phyloP scores from a whole-genome alignment of 2,329 filamentous ascomycete genomes.

The Phialophora verrucosa region DNA sequence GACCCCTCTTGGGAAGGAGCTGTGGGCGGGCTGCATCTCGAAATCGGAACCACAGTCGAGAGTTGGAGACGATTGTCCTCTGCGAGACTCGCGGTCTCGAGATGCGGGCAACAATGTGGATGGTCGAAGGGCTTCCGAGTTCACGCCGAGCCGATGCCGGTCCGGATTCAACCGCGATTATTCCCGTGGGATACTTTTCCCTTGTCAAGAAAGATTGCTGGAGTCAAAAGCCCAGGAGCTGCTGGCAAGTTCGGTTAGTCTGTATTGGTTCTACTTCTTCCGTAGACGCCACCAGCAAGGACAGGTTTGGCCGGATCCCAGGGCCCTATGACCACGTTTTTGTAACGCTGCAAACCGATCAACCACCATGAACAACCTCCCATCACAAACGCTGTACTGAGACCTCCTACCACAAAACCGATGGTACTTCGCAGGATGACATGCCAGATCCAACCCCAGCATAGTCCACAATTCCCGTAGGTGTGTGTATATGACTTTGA shows the following conservation, averaged over 20 bases:
- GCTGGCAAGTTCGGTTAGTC: conserved; percentile 19
- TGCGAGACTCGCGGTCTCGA: background rate
- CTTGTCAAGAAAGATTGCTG: background rate
- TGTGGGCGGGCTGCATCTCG: conserved; percentile 2
- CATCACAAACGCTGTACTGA: conserved; percentile 78
- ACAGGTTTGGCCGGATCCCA: conserved; percentile 92
- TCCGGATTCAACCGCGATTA: background rate
- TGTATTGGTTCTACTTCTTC: conserved; percentile 35
- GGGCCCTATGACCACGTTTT: conserved; percentile 96
- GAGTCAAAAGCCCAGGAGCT: background rate
- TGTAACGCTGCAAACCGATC: conserved; percentile 96
- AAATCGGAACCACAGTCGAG: background rate
- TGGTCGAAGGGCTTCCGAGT: background rate
- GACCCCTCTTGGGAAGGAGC: conserved; percentile 15
- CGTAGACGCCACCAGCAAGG: conserved; percentile 41
- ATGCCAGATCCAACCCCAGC: conserved; percentile 53
- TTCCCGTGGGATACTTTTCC: conserved; percentile 1
- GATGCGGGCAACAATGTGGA: conserved; percentile 2
- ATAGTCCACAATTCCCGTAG: conserved; percentile 51
- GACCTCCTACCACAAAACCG: conserved; percentile 76
- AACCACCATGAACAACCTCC: conserved; percentile 98
- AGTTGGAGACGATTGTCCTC: background rate
- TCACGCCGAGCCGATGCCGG: conserved; percentile 6
- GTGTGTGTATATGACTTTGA: conserved; percentile 51
- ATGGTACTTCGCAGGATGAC: conserved; percentile 64